These are phyloP conservation scores for Grifola frondosa DNA, from an alignment of 1,284 basidiomycete genomes.

Conservation along the genomic window DNA sequence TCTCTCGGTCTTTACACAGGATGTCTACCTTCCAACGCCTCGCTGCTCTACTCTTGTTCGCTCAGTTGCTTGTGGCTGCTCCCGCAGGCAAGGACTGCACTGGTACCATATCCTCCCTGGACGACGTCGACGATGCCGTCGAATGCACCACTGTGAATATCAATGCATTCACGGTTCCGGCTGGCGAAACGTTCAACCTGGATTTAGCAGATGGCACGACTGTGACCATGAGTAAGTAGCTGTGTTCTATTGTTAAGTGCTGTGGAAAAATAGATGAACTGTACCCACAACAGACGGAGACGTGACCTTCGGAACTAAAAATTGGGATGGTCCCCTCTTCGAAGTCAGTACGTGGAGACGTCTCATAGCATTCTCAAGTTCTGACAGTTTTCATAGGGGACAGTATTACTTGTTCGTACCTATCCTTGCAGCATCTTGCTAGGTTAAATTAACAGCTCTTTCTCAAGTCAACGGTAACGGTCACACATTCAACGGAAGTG, in stretches of 20 bases:
- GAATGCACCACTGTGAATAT: slow-evolving; percentile 38
- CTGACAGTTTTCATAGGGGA: background rate
- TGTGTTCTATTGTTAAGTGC: too few species aligned
- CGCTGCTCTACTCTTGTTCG: slow-evolving; percentile 11
- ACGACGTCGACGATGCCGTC: slow-evolving; percentile 32
- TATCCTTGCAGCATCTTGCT: too few species aligned
- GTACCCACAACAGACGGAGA: slow-evolving; percentile 23
- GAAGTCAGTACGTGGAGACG: slow-evolving; percentile 18
- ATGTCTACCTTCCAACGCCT: slow-evolving; percentile 16
- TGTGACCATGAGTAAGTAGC: slow-evolving; percentile 22
- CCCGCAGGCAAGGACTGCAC: slow-evolving; percentile 24
- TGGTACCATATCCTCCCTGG: slow-evolving; percentile 34
- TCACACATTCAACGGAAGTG: slow-evolving; percentile 41
- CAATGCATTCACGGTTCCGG: slow-evolving; percentile 28
- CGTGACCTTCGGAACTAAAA: slow-evolving; percentile 21
- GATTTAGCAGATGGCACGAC: slow-evolving; percentile 12
- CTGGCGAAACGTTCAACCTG: slow-evolving; percentile 22
- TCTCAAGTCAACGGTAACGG: slow-evolving; percentile 40
- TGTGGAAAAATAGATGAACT: too few species aligned
- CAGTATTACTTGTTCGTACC: background rate
- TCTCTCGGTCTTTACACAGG: slow-evolving; percentile 3
- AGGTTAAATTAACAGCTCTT: too few species aligned
- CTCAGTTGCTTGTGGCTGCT: slow-evolving; percentile 7
- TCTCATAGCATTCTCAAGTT: too few species aligned
- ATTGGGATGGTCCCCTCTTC: slow-evolving; percentile 24